Evolutionary conservation across 2,329 filamentous ascomycete genomes (phyloP).

Genomic region (Cordyceps militaris): DNA sequence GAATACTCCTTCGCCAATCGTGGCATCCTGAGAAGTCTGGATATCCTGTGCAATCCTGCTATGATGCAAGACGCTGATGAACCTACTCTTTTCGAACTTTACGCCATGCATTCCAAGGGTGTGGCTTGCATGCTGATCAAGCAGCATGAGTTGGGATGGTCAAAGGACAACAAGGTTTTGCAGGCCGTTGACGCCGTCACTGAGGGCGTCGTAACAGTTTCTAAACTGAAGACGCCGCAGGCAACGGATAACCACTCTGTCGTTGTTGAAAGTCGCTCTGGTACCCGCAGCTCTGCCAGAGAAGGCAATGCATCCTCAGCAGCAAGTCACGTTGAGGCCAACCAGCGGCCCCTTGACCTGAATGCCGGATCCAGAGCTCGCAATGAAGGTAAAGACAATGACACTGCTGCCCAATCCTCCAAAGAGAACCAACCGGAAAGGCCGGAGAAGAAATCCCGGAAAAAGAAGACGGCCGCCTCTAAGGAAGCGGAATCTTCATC

Average conservation of each 20-base stretch:
- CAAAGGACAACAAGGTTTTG: constrained; percentile 80
- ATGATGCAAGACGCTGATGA: constrained; percentile 58
- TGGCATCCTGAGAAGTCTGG: constrained; percentile 80
- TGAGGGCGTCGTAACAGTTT: constrained; percentile 66
- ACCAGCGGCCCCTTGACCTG: constrained; percentile 27
- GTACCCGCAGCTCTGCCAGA: constrained; percentile 29
- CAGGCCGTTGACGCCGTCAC: constrained; percentile 68
- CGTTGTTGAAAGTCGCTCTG: constrained; percentile 29
- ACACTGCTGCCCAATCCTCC: constrained; percentile 32
- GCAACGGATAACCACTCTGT: constrained; percentile 29
- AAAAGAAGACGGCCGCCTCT: constrained; percentile 57
- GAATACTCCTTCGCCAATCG: constrained; percentile 89
- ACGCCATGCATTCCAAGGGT: constrained; percentile 95
- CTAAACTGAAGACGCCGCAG: constrained; percentile 55
- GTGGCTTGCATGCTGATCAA: constrained; percentile 86
- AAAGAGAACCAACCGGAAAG: constrained; percentile 45
- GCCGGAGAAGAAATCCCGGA: constrained; percentile 52
- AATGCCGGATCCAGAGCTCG: constrained; percentile 32
- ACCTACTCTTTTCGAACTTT: constrained; percentile 81
- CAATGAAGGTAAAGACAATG: constrained; percentile 41
- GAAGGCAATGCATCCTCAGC: constrained; percentile 26
- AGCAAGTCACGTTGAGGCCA: constrained; percentile 21
- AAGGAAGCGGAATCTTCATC: constrained; percentile 38
- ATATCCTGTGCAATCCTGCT: constrained; percentile 71
- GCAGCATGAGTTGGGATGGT: constrained; percentile 87